These are phyloP conservation scores for Withania somnifera DNA, from an alignment of 305 asterid genomes.

Conservation along the genomic window DNA sequence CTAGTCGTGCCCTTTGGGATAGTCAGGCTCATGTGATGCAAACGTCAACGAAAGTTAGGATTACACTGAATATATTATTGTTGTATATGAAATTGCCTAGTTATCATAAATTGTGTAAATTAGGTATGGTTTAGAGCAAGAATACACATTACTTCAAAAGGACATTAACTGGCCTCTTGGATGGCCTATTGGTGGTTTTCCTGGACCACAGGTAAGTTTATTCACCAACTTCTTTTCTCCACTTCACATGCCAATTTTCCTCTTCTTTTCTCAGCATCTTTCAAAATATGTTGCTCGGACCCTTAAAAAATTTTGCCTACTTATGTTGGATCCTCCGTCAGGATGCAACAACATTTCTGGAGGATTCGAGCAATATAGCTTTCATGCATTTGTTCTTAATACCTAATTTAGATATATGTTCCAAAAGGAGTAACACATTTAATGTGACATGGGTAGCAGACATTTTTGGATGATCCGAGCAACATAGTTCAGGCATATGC, in stretches of 20 bases:
- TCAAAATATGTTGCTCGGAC: neutral
- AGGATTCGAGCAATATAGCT: neutral
- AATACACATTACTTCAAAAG: conserved; percentile 69
- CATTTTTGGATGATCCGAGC: neutral
- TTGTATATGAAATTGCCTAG: neutral
- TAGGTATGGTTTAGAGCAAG: conserved; percentile 91
- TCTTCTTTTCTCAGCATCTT: neutral
- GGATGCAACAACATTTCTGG: neutral
- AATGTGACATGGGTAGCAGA: neutral
- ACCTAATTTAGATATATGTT: neutral
- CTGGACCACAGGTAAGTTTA: conserved; percentile 71
- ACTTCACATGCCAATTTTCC: neutral
- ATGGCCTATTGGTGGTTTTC: conserved; percentile 81
- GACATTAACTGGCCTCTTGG: conserved; percentile 80
- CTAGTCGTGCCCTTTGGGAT: too few relatives aligned
- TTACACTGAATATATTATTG: too few relatives aligned
- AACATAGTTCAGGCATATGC: too few relatives aligned
- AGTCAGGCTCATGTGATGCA: too few relatives aligned
- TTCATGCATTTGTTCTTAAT: neutral
- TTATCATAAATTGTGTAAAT: neutral
- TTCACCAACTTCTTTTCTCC: neutral
- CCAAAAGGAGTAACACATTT: neutral
- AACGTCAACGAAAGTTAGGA: too few relatives aligned
- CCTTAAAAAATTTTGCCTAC: fast-evolving
- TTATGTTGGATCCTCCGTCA: neutral